Evolutionary conservation across 2,329 filamentous ascomycete genomes (phyloP), one percentile per base, ranked within the genome.

Genomic region (Aspergillus luchuensis): DNA sequence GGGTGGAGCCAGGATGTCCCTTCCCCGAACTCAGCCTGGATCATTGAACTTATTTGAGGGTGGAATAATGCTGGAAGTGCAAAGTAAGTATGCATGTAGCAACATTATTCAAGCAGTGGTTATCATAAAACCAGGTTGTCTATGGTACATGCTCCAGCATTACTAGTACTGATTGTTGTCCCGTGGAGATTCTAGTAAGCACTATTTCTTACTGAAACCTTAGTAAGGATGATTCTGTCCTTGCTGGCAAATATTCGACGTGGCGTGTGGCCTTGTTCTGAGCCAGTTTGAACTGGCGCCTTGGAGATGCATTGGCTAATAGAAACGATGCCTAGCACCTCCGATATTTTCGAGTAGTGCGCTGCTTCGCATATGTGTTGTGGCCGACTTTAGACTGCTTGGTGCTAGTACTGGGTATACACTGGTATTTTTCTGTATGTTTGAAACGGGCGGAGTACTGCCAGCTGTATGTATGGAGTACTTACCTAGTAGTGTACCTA

Each of bases 1-100:
- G 64, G 62, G 65, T 67, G 64, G 65, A 61, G 57, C 61, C 57
- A 63, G 52, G 43, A 57, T 62, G 60, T 54, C 57, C 57, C 57
- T 56, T 56, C 51, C 56, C 59, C 59, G 50, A 61, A 61, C 50
- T 41, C 59, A 61, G 53, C 41, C 39, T 41, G 51, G 28, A 25
- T 47, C 39, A 43, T 28, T 28, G 25, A 28, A 21, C 23, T 45
- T 28, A 23, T 23, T 36, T 36, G 33, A 25, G 19, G 4, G 8
- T 39, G 38, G 51, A 39, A 43, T 10, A 17, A 17, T 36, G 33
- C 11, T 36, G 11, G 28, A 30, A 30, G 10, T 10, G 28, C 10
- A 36, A 13, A 15, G 5, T 33, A 13, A 33, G 10, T 36, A 36
- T 36, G 33, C 11, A 36, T 36, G 33, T 13, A 36, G 33, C 11